These are phyloP conservation scores for Candida takata DNA, from an alignment of 805 yeast species.

Conservation along the genomic window DNA sequence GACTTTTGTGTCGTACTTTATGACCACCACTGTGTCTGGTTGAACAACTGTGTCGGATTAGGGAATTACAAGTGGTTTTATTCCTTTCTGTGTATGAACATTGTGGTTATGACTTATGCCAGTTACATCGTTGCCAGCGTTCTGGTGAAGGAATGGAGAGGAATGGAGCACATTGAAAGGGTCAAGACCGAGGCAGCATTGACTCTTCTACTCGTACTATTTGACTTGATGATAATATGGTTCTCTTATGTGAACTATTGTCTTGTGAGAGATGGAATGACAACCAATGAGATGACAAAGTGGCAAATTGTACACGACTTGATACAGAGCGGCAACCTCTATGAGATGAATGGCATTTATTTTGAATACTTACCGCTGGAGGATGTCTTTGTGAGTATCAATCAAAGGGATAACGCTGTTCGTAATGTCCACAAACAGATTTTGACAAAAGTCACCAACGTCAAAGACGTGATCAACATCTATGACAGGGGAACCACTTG, in stretches of 20 bases:
- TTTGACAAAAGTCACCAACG: constrained; percentile 4
- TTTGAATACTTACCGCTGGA: constrained; percentile 19
- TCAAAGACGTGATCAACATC: constrained; percentile 14
- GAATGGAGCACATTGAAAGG: constrained; percentile 2
- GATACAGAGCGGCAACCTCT: constrained; percentile 33
- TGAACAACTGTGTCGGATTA: constrained; percentile 70
- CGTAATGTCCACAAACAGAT: constrained; percentile 4
- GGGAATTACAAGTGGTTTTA: constrained; percentile 58
- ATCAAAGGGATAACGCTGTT: constrained; percentile 12
- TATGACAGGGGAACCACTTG: constrained; percentile 19
- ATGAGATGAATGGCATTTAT: constrained; percentile 9
- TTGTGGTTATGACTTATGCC: constrained; percentile 38
- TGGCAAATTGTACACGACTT: constrained; percentile 61
- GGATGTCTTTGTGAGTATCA: constrained; percentile 18
- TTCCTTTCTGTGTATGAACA: constrained; percentile 45
- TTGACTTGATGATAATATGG: constrained; percentile 37
- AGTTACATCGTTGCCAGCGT: constrained; percentile 17
- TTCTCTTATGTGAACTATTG: constrained; percentile 41
- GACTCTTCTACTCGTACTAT: constrained; percentile 35
- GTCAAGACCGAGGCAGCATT: constrained; percentile 20
- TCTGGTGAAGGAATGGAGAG: constrained; percentile 4
- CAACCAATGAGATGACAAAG: constrained; percentile 67
- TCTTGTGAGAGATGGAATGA: constrained; percentile 56
- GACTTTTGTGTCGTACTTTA: constrained; percentile 52
- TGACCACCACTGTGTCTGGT: constrained; percentile 72